These are phyloP conservation scores for Suillus hirtellus DNA, from an alignment of 768 basidiomycete genomes.

Conservation along the genomic window DNA sequence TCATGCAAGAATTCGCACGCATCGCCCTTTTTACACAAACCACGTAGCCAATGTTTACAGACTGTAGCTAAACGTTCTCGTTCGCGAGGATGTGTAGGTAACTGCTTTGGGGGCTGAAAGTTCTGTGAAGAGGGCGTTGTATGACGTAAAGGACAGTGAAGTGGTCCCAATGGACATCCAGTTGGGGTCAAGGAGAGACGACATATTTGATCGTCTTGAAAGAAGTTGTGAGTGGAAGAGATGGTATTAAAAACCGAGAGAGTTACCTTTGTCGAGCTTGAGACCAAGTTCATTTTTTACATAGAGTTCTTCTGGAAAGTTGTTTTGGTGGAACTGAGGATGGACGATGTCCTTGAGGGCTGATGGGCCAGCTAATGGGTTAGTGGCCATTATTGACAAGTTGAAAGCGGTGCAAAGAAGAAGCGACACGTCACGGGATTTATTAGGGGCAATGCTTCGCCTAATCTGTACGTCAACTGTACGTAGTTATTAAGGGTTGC, in stretches of 20 bases:
- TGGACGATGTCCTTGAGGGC: slow-evolving; percentile 68
- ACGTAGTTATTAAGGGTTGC: slow-evolving; percentile 6
- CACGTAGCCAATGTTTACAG: slow-evolving; percentile 98
- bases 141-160: slow-evolving; percentile 90
- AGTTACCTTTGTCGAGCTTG: slow-evolving; percentile 88
- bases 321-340: slow-evolving; percentile 95
- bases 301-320: slow-evolving; percentile 76
- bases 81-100: slow-evolving; percentile 82
- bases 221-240: background rate
- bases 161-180: slow-evolving; percentile 89
- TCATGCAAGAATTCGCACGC: slow-evolving; percentile 99
- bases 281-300: slow-evolving; percentile 81
- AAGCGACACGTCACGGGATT: slow-evolving; percentile 4
- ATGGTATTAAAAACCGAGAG: background rate
- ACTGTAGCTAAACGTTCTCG: slow-evolving; percentile 86
- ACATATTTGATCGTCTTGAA: slow-evolving; percentile 91
- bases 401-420: background rate
- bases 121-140: slow-evolving; percentile 86
- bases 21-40: slow-evolving; percentile 97
- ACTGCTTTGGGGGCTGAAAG: slow-evolving; percentile 83
- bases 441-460: slow-evolving; percentile 11
- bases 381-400: slow-evolving; percentile 38
- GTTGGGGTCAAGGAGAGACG: slow-evolving; percentile 75
- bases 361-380: slow-evolving; percentile 59
- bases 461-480: background rate